Conservation (phyloP, 257 asterid genomes). For the Lycium ferocissimum region DNA sequence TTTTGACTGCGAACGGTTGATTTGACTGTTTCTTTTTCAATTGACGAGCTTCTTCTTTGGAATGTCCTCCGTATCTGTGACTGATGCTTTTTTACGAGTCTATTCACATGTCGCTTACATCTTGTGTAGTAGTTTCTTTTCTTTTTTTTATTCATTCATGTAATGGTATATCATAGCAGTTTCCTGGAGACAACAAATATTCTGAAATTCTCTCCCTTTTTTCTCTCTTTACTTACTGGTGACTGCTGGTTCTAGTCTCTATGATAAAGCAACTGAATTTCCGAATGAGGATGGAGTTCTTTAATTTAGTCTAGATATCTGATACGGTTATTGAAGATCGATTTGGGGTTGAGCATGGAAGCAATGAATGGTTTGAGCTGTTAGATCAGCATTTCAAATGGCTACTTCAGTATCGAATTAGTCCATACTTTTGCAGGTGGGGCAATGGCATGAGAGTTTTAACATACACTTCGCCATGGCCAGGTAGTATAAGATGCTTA, state of each 20-base stretch:
- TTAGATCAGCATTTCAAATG: slow-evolving; percentile 93
- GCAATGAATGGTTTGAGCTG: slow-evolving; percentile 83
- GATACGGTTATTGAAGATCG: slow-evolving; percentile 99
- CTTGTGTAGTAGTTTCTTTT: background rate
- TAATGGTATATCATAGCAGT: background rate
- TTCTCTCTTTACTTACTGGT: background rate
- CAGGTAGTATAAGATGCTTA: slow-evolving; percentile 62
- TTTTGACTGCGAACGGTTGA: background rate
- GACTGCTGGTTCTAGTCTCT: background rate
- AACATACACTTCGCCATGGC: slow-evolving; percentile 98
- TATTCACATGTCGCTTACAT: background rate
- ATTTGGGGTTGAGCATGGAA: slow-evolving; percentile 96
- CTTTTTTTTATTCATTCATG: slow-evolving; percentile 13
- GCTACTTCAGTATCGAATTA: slow-evolving; percentile 91
- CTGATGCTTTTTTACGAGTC: background rate
- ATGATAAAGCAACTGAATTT: background rate
- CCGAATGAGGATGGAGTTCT: slow-evolving; percentile 38
- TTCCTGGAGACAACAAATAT: background rate
- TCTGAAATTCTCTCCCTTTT: slow-evolving; percentile 17
- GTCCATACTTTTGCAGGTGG: slow-evolving; percentile 99
- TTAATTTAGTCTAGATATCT: slow-evolving; percentile 72
- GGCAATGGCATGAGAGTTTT: slow-evolving; percentile 94
- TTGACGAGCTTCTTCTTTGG: slow-evolving; percentile 17
- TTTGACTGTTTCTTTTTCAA: background rate
- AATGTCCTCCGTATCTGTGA: slow-evolving; percentile 21